Conservation (phyloP, 768 basidiomycete species). For the Pholiota microspora region DNA sequence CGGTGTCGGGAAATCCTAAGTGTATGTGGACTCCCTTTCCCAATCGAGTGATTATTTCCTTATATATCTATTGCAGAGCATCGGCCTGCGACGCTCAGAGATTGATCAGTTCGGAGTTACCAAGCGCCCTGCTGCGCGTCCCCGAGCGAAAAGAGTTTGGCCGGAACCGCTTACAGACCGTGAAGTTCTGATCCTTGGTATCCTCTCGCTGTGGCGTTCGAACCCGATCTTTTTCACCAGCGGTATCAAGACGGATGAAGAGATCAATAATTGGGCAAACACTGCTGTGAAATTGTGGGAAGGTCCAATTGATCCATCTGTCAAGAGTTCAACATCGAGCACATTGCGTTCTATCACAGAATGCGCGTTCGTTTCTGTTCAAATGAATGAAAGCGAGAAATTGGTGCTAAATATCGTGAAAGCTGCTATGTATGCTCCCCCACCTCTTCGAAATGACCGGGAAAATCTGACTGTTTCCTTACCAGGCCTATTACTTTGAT, state of each 20-base stretch:
- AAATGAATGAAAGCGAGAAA: constrained; percentile 34
- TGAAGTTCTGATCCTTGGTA: constrained; percentile 66
- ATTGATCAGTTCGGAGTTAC: constrained; percentile 54
- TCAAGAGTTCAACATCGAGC: constrained; percentile 59
- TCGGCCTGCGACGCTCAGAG: constrained; percentile 56
- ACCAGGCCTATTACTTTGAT: constrained; percentile 42
- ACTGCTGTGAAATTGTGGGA: constrained; percentile 56
- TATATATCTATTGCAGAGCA: constrained; percentile 32
- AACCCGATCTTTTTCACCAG: constrained; percentile 54
- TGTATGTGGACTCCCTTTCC: constrained; percentile 34
- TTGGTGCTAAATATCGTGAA: constrained; percentile 44
- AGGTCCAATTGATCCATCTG: constrained; percentile 56
- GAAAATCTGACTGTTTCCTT: too few relatives aligned
- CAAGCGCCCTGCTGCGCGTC: constrained; percentile 52
- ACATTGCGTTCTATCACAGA: constrained; percentile 35
- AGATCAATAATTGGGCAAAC: constrained; percentile 46
- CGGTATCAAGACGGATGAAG: constrained; percentile 33
- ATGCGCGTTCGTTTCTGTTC: constrained; percentile 29
- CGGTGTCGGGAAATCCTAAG: constrained; percentile 57
- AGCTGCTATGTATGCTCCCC: constrained; percentile 47
- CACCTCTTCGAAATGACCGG: too few relatives aligned
- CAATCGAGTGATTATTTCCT: not conserved
- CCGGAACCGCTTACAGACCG: constrained; percentile 61
- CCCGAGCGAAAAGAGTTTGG: constrained; percentile 56
- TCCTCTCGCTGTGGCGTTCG: constrained; percentile 69